Evolutionary conservation across 257 asterid species (phyloP).

Genomic region (Plantago elongata): DNA sequence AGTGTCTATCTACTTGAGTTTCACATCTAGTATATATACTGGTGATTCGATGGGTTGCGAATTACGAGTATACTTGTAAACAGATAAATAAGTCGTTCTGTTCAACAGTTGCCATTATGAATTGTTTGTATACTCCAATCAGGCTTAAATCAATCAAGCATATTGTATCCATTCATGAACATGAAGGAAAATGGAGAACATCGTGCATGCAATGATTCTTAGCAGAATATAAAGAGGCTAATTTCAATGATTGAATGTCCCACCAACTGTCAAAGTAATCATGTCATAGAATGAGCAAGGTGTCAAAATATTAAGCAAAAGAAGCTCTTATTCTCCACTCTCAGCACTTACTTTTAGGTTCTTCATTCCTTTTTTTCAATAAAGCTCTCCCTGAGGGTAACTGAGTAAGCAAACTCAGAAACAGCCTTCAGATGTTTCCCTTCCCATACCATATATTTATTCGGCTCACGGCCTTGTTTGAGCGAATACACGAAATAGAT

Average conservation of each 20-base stretch:
- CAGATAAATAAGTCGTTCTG: too few relatives aligned
- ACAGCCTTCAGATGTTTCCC: neutral
- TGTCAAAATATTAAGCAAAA: conserved; percentile 3
- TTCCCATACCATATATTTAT: too few relatives aligned
- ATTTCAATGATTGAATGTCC: conserved; percentile 30
- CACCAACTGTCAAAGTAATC: conserved; percentile 16
- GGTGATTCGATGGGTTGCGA: too few relatives aligned
- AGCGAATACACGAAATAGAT: too few relatives aligned
- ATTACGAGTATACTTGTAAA: too few relatives aligned
- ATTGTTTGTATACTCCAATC: too few relatives aligned
- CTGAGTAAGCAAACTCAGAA: neutral
- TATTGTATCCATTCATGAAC: neutral
- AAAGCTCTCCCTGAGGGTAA: neutral
- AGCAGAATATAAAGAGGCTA: conserved; percentile 3
- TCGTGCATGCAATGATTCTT: neutral
- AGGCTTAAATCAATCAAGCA: too few relatives aligned
- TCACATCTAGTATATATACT: too few relatives aligned
- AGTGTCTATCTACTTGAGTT: too few relatives aligned
- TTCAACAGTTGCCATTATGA: too few relatives aligned
- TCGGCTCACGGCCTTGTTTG: too few relatives aligned
- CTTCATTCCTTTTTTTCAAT: neutral
- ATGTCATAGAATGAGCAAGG: neutral
- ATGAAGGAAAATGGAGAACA: neutral
- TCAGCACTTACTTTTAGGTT: neutral
- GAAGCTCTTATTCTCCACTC: conserved; percentile 5